Conservation (phyloP, 1,139 yeast species). For the Saccharomyces hybrid region DNA sequence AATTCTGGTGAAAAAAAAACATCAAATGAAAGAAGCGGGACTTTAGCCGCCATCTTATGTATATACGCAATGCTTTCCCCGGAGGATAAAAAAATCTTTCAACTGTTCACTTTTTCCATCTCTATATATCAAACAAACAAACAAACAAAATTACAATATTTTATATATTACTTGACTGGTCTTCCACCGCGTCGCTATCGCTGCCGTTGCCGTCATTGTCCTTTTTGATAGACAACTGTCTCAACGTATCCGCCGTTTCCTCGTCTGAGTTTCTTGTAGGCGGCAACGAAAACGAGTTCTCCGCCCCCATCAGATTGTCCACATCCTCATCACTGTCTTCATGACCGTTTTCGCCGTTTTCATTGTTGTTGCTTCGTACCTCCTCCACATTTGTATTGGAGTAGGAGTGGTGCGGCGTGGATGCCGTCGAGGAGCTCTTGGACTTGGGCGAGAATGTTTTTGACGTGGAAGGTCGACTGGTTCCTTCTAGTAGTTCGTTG, state of each 20-base stretch:
- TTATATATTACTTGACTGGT: slow-evolving; percentile 2
- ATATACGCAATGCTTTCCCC: slow-evolving; percentile 1
- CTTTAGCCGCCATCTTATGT: not conserved
- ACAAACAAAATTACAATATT: not conserved
- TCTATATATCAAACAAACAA: not conserved
- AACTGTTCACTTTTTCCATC: slow-evolving; percentile 3
- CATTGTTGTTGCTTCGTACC: slow-evolving; percentile 4
- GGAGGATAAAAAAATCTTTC: not conserved
- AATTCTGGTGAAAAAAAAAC: slow-evolving; percentile 23
- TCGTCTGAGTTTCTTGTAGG: slow-evolving; percentile 7
- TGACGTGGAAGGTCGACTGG: not conserved
- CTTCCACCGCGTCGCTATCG: slow-evolving; percentile 8
- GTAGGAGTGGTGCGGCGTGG: not conserved
- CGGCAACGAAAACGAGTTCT: slow-evolving; percentile 20
- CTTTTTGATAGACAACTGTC: not conserved
- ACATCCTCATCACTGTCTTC: slow-evolving; percentile 4
- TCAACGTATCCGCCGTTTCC: slow-evolving; percentile 1
- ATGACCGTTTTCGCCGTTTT: slow-evolving; percentile 7
- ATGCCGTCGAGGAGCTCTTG: slow-evolving; percentile 1
- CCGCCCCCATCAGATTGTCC: slow-evolving; percentile 9
- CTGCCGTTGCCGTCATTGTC: slow-evolving; percentile 5
- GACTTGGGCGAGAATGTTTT: not conserved
- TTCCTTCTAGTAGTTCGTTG: not conserved
- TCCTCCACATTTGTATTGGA: slow-evolving; percentile 2
- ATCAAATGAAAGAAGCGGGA: not conserved